Evolutionary conservation across 2,329 filamentous ascomycete genomes (phyloP), one percentile per base, ranked within the genome.

Genomic region (Trichoderma polysporum): DNA sequence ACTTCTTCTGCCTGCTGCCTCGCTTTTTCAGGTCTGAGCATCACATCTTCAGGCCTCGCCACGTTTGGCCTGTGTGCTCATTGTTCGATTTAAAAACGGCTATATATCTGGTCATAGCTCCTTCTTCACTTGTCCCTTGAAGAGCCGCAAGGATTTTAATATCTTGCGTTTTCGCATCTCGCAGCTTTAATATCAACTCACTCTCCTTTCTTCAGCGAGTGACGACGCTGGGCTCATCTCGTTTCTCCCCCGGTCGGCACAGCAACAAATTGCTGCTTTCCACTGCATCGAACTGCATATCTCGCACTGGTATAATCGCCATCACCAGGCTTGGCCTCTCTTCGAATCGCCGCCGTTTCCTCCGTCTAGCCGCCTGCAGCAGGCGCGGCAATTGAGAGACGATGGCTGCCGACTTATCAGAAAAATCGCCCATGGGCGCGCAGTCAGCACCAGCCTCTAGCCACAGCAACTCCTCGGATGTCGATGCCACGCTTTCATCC

Each of bases 401-500:
- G n/a, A 66, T 66, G 63, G 29, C 63, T n/a, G 53, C 62, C 63
- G 63, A 59, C 35, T 39, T 45, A 39, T 31, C 61, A 17, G 63
- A 66, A 35, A 66, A 66, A 31, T 31, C 54, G 63, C 45, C 63
- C 6, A 33, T 50, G 2, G 45, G 41, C 41, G 53, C 41, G 15
- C 53, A 58, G 25, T 65, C 62, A 19, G 53, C 31, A 13, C 62
- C 52, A 17, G 37, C 63, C 37, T 66, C 63, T 2, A 68, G 56
- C 29, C 67, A 67, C 29, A 58, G 64, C 63, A 47, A 50, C 33
- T 67, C 59, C 13, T 66, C 61, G 13, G 64, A 66, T 47, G 33
- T 58, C 31, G 64, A 62, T n/a, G 63, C 39, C 41, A 62, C 39
- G 25, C 47, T 57, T 37, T 54, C 54, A 8, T 65, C 53, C n/a